Evolutionary conservation across 2,329 filamentous ascomycete species (phyloP).

Genomic region (Fonsecaea monophora): DNA sequence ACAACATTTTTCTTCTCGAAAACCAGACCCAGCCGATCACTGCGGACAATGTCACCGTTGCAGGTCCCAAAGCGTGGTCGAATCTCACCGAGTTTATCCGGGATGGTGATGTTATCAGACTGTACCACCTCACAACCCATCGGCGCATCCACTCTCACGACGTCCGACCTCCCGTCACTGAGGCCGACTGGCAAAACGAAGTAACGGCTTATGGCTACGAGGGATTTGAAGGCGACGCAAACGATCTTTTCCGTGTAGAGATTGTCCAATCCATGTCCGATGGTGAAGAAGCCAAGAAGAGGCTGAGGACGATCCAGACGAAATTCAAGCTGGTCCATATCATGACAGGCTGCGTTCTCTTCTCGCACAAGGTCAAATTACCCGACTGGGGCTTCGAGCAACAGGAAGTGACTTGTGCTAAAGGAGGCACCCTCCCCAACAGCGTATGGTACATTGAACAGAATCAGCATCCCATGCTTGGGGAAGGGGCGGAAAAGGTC

Average conservation of each 20-base stretch:
- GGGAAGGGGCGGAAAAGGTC: constrained; percentile 81
- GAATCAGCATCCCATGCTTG: constrained; percentile 82
- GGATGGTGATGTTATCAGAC: constrained; percentile 78
- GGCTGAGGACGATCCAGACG: constrained; percentile 89
- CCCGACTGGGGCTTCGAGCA: constrained; percentile 98
- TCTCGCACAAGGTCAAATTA: constrained; percentile 99
- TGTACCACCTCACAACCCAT: constrained; percentile 84
- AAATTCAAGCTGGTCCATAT: constrained; percentile 95
- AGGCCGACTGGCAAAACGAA: constrained; percentile 94
- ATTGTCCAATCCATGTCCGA: constrained; percentile 91
- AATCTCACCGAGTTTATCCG: constrained; percentile 71
- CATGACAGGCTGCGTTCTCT: constrained; percentile 95
- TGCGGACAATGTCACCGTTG: constrained; percentile 75
- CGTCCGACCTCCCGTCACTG: constrained; percentile 81
- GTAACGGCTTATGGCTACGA: constrained; percentile 97
- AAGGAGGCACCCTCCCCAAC: constrained; percentile 89
- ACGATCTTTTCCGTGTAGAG: constrained; percentile 92
- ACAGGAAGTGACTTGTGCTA: constrained; percentile 97
- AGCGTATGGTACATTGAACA: constrained; percentile 96
- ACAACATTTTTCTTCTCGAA: constrained; percentile 93
- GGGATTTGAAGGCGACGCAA: constrained; percentile 94
- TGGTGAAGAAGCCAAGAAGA: constrained; percentile 77
- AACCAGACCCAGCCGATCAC: constrained; percentile 89
- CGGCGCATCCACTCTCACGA: constrained; percentile 96
- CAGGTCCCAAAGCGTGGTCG: constrained; percentile 86